A percentile compares a stretch with the other conserved stretches of the same genome.
Conservation (phyloP, 2,329 filamentous ascomycete species). For the Dendryphion nanum region DNA sequence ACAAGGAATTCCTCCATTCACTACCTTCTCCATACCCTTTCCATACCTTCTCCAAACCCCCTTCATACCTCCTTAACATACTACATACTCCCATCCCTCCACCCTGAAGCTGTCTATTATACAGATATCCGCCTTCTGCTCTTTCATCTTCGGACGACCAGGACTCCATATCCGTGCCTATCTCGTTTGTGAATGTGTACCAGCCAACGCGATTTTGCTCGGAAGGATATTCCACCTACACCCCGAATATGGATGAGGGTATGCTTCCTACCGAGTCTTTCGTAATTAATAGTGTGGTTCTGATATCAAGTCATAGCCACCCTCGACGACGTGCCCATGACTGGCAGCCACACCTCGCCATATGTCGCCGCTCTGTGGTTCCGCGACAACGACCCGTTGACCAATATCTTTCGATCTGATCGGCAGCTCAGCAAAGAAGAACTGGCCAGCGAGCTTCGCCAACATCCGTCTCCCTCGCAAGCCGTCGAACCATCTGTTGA, state of each 20-base stretch:
- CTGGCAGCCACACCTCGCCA: constrained; percentile 5
- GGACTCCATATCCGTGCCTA: no score
- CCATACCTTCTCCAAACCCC: no score
- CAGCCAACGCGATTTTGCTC: constrained; percentile 8
- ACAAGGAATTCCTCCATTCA: no score
- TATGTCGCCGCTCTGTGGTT: constrained; percentile 10
- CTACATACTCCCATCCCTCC: no score
- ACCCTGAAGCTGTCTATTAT: no score
- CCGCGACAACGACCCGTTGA: constrained; percentile 19
- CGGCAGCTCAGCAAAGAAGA: constrained; percentile 13
- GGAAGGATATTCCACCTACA: constrained; percentile 10
- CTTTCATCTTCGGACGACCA: no score
- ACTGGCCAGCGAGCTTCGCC: constrained; percentile 14
- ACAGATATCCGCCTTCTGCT: no score
- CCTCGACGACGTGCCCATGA: constrained; percentile 20
- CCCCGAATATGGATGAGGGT: constrained; percentile 14
- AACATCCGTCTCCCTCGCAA: constrained; percentile 7
- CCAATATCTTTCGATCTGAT: constrained; percentile 11
- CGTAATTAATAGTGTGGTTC: constrained; percentile 1
- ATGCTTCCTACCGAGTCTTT: constrained; percentile 2
- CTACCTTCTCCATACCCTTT: no score
- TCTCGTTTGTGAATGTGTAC: constrained; percentile 22
- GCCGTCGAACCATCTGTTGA: constrained; percentile 6
- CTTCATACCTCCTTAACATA: no score
- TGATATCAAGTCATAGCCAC: constrained; percentile 13